A percentile compares a stretch with the other conserved stretches of the same genome.
Conservation (phyloP, 768 basidiomycete genomes). For the Mycena haematopus region DNA sequence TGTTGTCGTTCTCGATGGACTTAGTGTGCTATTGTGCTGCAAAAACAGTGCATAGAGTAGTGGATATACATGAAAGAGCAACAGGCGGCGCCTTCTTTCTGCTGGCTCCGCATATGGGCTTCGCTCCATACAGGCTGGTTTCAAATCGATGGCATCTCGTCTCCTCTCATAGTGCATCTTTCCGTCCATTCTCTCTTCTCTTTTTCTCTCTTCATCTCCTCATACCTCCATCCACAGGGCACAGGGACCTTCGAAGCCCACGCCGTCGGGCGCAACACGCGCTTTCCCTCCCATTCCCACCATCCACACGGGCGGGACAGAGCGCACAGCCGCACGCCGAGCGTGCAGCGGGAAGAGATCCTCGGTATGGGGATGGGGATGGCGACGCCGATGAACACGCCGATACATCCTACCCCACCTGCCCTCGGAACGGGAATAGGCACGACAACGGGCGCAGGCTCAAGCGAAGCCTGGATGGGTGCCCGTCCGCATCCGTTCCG, state of each 20-base stretch:
- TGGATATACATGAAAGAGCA: too few relatives aligned
- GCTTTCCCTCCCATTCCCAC: constrained; percentile 57
- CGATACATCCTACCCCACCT: background rate
- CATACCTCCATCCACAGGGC: background rate
- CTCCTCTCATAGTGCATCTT: too few relatives aligned
- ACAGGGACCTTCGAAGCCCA: constrained; percentile 77
- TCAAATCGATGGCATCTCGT: too few relatives aligned
- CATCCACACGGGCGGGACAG: constrained; percentile 61
- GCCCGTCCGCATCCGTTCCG: background rate
- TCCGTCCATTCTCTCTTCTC: too few relatives aligned
- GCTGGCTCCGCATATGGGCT: too few relatives aligned
- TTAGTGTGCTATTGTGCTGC: too few relatives aligned
- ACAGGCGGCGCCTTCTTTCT: too few relatives aligned
- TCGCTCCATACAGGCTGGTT: too few relatives aligned
- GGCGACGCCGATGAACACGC: constrained; percentile 10
- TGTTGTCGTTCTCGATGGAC: too few relatives aligned
- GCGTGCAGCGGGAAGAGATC: constrained; percentile 36
- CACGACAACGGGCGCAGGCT: background rate
- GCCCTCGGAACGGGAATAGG: background rate
- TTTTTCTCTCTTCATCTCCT: background rate
- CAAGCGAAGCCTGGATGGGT: background rate
- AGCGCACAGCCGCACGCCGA: constrained; percentile 40
- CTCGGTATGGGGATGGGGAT: background rate
- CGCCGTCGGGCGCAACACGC: constrained; percentile 87
- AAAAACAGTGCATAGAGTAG: too few relatives aligned